Evolutionary conservation across 2,329 filamentous ascomycete species (phyloP).

Genomic region (Arthroderma sp.): DNA sequence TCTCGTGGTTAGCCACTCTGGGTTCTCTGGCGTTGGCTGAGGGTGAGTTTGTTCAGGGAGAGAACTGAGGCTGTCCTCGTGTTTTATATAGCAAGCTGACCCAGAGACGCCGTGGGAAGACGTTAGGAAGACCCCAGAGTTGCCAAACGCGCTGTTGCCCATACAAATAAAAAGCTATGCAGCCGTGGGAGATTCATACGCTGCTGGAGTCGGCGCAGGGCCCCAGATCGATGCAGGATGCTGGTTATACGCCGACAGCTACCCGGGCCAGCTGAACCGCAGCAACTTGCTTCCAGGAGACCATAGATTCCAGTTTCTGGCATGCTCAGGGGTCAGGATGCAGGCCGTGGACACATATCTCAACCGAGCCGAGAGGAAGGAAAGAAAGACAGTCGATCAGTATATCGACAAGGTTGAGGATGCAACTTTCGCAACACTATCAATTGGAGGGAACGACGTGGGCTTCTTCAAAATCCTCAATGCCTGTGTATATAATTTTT

Average conservation of each 20-base stretch:
- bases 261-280: conserved; percentile 18
- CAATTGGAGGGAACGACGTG: conserved; percentile 13
- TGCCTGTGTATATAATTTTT: conserved; percentile 20
- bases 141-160: not conserved
- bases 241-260: conserved; percentile 19
- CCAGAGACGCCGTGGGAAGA: not conserved
- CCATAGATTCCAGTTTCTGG: conserved; percentile 17
- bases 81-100: too few relatives aligned
- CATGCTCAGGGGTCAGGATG: conserved; percentile 19
- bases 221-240: conserved; percentile 13
- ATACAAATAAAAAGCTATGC: conserved; percentile 14
- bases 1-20: not conserved
- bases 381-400: conserved; percentile 7
- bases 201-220: conserved; percentile 20
- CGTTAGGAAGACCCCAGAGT: not conserved
- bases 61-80: not conserved
- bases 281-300: conserved; percentile 11
- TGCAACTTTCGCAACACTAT: conserved; percentile 13
- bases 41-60: not conserved
- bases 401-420: conserved; percentile 10
- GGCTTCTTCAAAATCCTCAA: conserved; percentile 21
- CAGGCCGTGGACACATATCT: conserved; percentile 14
- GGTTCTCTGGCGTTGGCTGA: not conserved
- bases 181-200: conserved; percentile 21
- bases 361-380: conserved; percentile 1